Percentiles rank a stretch among this genome's conserved stretches.
Conservation (phyloP, 2,329 filamentous ascomycete genomes). For the Sarocladiaceae sp. region DNA sequence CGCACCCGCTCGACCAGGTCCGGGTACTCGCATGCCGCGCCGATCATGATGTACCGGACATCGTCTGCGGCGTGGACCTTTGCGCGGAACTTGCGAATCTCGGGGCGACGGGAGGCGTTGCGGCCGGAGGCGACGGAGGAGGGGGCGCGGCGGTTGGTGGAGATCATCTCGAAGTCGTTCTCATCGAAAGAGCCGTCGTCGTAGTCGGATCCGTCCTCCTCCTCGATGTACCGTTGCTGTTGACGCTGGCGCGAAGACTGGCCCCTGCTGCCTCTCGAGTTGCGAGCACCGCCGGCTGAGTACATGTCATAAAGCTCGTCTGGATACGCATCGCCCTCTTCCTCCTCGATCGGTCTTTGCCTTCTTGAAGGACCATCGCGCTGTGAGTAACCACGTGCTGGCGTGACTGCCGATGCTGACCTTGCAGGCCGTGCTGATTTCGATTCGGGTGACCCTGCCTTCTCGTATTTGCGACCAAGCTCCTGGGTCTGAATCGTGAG, state of each 20-base stretch:
- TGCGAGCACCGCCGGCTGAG: constrained; percentile 31
- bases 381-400: constrained; percentile 37
- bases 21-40: constrained; percentile 62
- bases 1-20: constrained; percentile 75
- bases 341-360: constrained; percentile 33
- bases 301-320: constrained; percentile 67
- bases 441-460: constrained; percentile 41
- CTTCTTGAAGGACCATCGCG: constrained; percentile 26
- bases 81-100: constrained; percentile 73
- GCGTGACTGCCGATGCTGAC: constrained; percentile 39
- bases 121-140: constrained; percentile 42
- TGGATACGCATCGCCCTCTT: constrained; percentile 53
- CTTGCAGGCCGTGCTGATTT: constrained; percentile 30
- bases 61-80: constrained; percentile 89
- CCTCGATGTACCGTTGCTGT: constrained; percentile 64
- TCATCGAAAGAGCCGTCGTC: constrained; percentile 67
- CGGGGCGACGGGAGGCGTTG: constrained; percentile 53
- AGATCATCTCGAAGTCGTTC: constrained; percentile 74
- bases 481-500: constrained; percentile 55
- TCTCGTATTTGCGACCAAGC: constrained; percentile 49
- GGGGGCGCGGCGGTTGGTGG: constrained; percentile 37
- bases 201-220: constrained; percentile 72
- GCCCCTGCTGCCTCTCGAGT: constrained; percentile 26
- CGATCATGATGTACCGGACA: constrained; percentile 87
- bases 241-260: constrained; percentile 31